Evolutionary conservation across 2,329 filamentous ascomycete genomes (phyloP).

Genomic region (Diplodia sapinea): DNA sequence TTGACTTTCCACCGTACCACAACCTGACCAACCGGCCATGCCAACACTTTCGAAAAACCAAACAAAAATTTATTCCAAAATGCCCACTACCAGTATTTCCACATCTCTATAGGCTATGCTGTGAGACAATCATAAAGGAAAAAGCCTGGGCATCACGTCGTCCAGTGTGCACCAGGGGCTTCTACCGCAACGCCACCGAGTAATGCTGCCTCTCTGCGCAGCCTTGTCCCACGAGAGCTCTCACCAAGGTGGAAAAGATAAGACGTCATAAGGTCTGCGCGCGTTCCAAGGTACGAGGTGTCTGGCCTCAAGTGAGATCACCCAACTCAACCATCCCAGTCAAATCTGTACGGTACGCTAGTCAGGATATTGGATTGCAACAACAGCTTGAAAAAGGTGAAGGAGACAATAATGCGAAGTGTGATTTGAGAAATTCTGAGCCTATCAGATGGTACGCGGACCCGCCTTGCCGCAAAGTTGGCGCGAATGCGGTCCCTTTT

Average conservation of each 20-base stretch:
- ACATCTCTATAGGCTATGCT: no score
- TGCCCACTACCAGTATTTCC: no score
- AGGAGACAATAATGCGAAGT: neutral
- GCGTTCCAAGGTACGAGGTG: neutral
- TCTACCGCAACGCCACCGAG: neutral
- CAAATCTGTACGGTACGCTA: neutral
- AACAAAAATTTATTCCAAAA: no score
- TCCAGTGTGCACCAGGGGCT: no score
- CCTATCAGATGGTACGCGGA: neutral
- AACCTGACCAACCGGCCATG: no score
- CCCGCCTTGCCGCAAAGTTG: neutral
- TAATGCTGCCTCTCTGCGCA: neutral
- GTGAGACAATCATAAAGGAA: no score
- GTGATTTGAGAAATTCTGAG: neutral
- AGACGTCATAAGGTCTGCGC: neutral
- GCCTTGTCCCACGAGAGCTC: neutral
- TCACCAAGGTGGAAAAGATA: neutral
- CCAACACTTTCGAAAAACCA: no score
- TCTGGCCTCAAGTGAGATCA: neutral
- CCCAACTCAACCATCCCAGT: neutral
- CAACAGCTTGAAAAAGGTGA: neutral
- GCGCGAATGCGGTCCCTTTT: neutral
- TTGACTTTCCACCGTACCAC: neutral
- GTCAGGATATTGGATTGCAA: neutral
- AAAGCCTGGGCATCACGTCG: no score